phyloP scores from a whole-genome alignment of 768 basidiomycete genomes.

The Pholiota molesta region DNA sequence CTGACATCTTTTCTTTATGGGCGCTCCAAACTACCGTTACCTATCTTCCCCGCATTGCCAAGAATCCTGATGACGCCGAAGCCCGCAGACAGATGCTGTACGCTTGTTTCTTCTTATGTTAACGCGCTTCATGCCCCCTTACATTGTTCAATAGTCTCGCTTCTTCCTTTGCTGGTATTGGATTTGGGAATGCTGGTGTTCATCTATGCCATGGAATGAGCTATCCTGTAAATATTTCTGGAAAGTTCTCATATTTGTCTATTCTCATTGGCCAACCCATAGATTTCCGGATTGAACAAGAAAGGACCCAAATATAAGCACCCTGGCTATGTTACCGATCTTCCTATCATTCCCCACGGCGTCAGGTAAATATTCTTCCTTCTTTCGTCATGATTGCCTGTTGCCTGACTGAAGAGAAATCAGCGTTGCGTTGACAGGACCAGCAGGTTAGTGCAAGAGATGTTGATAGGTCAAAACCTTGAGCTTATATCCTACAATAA shows the following conservation, averaged over 20 bases:
- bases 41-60: constrained; percentile 85
- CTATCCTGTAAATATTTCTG: constrained; percentile 64
- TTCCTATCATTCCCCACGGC: constrained; percentile 94
- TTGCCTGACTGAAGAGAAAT: background rate
- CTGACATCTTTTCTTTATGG: constrained; percentile 96
- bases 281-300: constrained; percentile 96
- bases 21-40: constrained; percentile 88
- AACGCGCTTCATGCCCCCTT: constrained; percentile 3
- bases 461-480: background rate
- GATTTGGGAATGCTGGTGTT: constrained; percentile 93
- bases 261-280: background rate
- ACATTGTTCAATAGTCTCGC: constrained; percentile 60
- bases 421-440: constrained; percentile 87
- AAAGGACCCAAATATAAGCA: constrained; percentile 91
- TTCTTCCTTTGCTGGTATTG: constrained; percentile 93
- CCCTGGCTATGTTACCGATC: constrained; percentile 82
- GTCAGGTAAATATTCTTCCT: constrained; percentile 52
- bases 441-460: constrained; percentile 54
- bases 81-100: constrained; percentile 93
- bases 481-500: background rate
- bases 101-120: constrained; percentile 21
- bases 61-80: constrained; percentile 76
- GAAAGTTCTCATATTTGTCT: background rate
- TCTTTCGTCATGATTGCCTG: background rate
- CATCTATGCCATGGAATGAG: constrained; percentile 91